Evolutionary conservation across 768 basidiomycete genomes (phyloP).

Genomic region (Peribolospora kevripleyi): DNA sequence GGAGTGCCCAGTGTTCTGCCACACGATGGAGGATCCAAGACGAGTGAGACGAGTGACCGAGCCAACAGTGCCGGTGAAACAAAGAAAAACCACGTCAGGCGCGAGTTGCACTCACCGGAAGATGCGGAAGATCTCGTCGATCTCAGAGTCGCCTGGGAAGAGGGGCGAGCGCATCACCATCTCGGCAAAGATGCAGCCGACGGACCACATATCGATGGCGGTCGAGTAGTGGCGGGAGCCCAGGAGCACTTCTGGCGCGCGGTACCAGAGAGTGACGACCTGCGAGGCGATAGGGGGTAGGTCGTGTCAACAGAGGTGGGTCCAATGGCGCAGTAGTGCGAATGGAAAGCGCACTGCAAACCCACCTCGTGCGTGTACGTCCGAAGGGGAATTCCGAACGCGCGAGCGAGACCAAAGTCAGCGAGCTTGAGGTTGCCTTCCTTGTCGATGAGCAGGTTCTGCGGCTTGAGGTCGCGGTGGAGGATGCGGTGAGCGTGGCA

Average conservation of each 20-base stretch:
- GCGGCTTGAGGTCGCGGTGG: slow-evolving; percentile 69
- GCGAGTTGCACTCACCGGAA: slow-evolving; percentile 42
- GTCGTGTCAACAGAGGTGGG: not conserved
- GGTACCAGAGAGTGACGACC: slow-evolving; percentile 99
- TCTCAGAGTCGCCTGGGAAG: slow-evolving; percentile 98
- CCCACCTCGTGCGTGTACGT: slow-evolving; percentile 96
- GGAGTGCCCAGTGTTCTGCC: slow-evolving; percentile 79
- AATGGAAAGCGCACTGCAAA: not conserved
- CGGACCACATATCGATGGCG: slow-evolving; percentile 99
- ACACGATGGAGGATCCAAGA: not conserved
- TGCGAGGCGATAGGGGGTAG: slow-evolving; percentile 18
- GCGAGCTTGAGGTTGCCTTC: slow-evolving; percentile 77
- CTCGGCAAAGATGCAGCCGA: slow-evolving; percentile 91
- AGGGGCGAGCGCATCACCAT: slow-evolving; percentile 80
- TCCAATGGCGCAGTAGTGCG: not conserved
- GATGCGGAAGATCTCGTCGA: slow-evolving; percentile 98
- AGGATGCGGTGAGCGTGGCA: slow-evolving; percentile 88
- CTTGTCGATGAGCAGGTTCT: slow-evolving; percentile 80
- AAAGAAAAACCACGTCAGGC: not conserved
- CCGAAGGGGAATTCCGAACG: slow-evolving; percentile 92
- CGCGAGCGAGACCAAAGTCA: slow-evolving; percentile 85
- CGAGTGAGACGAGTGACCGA: no score
- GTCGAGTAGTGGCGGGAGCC: slow-evolving; percentile 92
- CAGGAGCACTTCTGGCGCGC: slow-evolving; percentile 87
- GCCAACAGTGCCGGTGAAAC: not conserved